Evolutionary conservation across 805 yeast species (phyloP).

Genomic region (Candida boleticola): DNA sequence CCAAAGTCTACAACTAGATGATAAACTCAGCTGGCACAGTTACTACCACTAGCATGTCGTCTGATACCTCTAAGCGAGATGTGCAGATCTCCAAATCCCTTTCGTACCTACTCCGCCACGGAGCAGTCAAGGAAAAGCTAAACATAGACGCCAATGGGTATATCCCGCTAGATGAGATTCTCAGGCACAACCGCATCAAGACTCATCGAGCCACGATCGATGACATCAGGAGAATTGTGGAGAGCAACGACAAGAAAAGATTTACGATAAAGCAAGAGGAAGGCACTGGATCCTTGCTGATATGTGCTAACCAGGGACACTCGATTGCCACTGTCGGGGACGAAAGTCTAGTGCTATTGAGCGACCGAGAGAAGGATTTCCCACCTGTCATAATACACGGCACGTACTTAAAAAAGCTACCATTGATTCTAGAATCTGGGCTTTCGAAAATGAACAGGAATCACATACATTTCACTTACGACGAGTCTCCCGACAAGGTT

Average conservation of each 20-base stretch:
- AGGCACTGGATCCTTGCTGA: slow-evolving; percentile 10
- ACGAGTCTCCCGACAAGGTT: slow-evolving; percentile 41
- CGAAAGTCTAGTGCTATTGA: slow-evolving; percentile 30
- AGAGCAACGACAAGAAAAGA: slow-evolving; percentile 66
- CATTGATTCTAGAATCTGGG: slow-evolving; percentile 50
- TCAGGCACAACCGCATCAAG: slow-evolving; percentile 58
- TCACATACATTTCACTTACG: slow-evolving; percentile 83
- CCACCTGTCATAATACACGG: slow-evolving; percentile 75
- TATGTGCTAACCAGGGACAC: slow-evolving; percentile 97
- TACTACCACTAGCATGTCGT: too few relatives aligned
- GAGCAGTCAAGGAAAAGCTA: slow-evolving; percentile 68
- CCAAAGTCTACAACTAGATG: too few relatives aligned
- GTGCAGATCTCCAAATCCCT: slow-evolving; percentile 67
- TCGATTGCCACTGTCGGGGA: slow-evolving; percentile 51
- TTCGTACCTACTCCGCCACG: slow-evolving; percentile 81
- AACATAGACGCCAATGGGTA: slow-evolving; percentile 68
- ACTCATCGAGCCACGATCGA: slow-evolving; percentile 51
- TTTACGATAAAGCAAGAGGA: slow-evolving; percentile 47
- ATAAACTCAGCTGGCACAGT: too few relatives aligned
- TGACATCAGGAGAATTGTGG: slow-evolving; percentile 63
- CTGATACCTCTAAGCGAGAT: slow-evolving; percentile 34
- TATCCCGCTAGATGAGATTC: slow-evolving; percentile 50
- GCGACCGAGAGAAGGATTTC: slow-evolving; percentile 28
- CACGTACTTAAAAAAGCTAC: slow-evolving; percentile 53
- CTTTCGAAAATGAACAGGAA: slow-evolving; percentile 69